Conservation (phyloP, 2,329 filamentous ascomycete genomes). For the Neopestalotiopsis clavispora region DNA sequence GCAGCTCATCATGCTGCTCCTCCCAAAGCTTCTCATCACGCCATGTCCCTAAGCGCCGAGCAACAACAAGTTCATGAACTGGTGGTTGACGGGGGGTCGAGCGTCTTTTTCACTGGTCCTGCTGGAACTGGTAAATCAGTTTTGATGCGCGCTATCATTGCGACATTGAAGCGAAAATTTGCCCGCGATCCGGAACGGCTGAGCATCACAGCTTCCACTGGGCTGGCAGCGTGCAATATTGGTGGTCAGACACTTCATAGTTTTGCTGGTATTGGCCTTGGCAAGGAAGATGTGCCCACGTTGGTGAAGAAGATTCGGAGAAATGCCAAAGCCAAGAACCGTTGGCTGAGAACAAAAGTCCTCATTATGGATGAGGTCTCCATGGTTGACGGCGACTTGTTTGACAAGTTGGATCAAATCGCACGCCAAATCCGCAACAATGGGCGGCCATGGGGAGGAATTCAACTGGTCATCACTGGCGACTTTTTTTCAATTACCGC, state of each 20-base stretch:
- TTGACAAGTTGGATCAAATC: slow-evolving; percentile 92
- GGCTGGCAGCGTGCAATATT: slow-evolving; percentile 94
- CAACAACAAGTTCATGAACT: slow-evolving; percentile 83
- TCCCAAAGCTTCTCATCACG: slow-evolving; percentile 45
- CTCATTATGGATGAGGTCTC: slow-evolving; percentile 95
- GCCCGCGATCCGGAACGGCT: slow-evolving; percentile 79
- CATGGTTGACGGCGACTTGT: slow-evolving; percentile 97
- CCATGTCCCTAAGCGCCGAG: slow-evolving; percentile 81
- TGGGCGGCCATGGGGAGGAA: slow-evolving; percentile 90
- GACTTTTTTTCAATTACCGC: slow-evolving; percentile 97
- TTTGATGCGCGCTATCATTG: slow-evolving; percentile 89
- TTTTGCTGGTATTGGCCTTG: slow-evolving; percentile 92
- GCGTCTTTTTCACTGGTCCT: slow-evolving; percentile 97
- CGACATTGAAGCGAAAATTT: slow-evolving; percentile 78
- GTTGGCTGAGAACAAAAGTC: slow-evolving; percentile 88
- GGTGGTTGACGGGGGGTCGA: slow-evolving; percentile 79
- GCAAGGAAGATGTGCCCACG: slow-evolving; percentile 82
- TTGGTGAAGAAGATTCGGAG: slow-evolving; percentile 89
- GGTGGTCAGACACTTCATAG: slow-evolving; percentile 95
- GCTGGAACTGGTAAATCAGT: slow-evolving; percentile 98
- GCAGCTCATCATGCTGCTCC: slow-evolving; percentile 39
- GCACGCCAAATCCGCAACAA: slow-evolving; percentile 88
- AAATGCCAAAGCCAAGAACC: slow-evolving; percentile 84
- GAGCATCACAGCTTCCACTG: slow-evolving; percentile 94
- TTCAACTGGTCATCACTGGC: slow-evolving; percentile 92